Base-by-base conservation (phyloP, 2,329 filamentous ascomycete species). In the Calycina herbarum region DNA sequence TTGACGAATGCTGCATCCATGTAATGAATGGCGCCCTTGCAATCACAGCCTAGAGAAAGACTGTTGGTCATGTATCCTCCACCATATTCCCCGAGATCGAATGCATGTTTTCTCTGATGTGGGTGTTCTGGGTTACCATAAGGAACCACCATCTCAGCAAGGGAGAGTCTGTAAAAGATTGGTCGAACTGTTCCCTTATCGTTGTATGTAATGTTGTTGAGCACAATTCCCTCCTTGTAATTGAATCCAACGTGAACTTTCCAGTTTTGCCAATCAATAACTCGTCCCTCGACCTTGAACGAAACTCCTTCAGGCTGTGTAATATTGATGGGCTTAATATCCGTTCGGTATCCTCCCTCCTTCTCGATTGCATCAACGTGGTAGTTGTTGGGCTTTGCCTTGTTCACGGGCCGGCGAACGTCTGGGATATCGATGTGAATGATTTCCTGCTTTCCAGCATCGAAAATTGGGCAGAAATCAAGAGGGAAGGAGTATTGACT, bases 221-320 rank as follows among this genome's bases (percentile, higher is more conserved):
- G 82, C 1, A 97, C 91, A 71, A 97, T 90, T 27, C 94, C 94
- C 79, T 97, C 94, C 31, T 92, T 86, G 80, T 97, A 95, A 82
- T 96, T 97, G 85, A 97, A 97, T 29, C 94, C 94, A 66, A 97
- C 86, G 77, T 97, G 94, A 70, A 97, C 86, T 73, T 86, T 94
- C 91, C 93, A 97, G 76, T 96, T 96, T 78, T 96, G 93, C 94
- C 94, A 97, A 70, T 88, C 86, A 61, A 97, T 84, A 57, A 86
- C 86, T 11, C 92, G 82, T 1, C 92, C 92, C 2, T 89, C 84
- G 70, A 96, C 81, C 24, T 83, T 87, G 81, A 97, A 97, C 0
- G 92, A 95, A 0, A 96, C 93, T 17, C 94, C 94, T 72, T 96
- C 91, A 0, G 92, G 92, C 74, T 96, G 92, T 0, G 90, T 93